Base-by-base conservation (phyloP, 352 stramenopile genomes). In the Globisporangium polare region DNA sequence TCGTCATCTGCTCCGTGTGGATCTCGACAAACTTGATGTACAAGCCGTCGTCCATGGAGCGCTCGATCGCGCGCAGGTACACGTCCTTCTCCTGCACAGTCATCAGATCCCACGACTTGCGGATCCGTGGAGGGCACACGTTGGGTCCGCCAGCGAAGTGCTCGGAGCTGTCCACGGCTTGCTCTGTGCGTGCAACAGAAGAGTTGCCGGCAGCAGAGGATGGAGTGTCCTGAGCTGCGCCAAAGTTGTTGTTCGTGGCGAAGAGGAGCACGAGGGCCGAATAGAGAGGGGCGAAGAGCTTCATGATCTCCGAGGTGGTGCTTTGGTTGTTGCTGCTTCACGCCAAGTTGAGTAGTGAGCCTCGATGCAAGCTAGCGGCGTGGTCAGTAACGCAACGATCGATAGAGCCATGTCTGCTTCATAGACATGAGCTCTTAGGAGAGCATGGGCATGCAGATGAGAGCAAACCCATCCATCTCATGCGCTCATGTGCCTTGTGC, bases 11-110 rank as follows among this genome's bases (percentile, higher is more conserved):
- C 71, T 96, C 81, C 50, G 81, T 90, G 68, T 96, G 88, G 65
- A 95, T 87, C 70, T 93, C 81, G 20, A 94, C 77, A 50, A 96
- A 96, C 62, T 89, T 89, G 67, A 93, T 86, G 62, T 96, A 94
- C 49, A 86, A 75, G 12, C 86, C 86, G 51, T 88, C 68, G 56
- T 96, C 83, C 88, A 95, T 96, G 5, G 80, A 65, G 13, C 61
- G 77, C 31, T 80, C 78, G 43, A 96, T 71, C 18, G 88, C 88
- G 7, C 78, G 77, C 37, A 94, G 58, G 65, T 95, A 96, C 26
- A 92, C 12, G 0, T 81, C 68, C 60, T 92, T 92, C 62, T 96
- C 86, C 5, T 64, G 33, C 6, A 66, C 68, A 9, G 79, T 69
- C 57, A 92, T 56, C 12, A 63, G 49, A 3, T 94, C 82, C 87